A percentile compares a stretch with the other conserved stretches of the same genome.
Evolutionary conservation across 2,329 filamentous ascomycete species (phyloP).

Genomic region (Neonectria magnoliae): DNA sequence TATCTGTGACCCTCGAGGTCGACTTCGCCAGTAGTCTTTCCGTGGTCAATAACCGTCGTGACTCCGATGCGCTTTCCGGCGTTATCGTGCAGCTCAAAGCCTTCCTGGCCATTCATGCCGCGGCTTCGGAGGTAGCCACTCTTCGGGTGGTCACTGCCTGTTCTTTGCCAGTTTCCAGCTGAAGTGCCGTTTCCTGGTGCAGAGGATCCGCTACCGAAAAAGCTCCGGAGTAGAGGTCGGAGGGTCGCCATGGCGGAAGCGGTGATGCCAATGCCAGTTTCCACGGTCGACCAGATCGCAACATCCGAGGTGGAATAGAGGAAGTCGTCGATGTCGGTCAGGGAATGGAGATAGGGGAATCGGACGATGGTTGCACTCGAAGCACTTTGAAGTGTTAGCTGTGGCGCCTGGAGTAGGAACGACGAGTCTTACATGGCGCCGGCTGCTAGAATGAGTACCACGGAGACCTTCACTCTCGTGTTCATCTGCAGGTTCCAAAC

Average conservation of each 20-base stretch:
- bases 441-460: conserved; percentile 45
- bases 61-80: conserved; percentile 28
- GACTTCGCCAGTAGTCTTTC: neutral
- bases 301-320: conserved; percentile 55
- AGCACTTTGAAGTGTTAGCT: conserved; percentile 39
- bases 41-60: conserved; percentile 39
- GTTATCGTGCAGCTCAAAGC: conserved; percentile 25
- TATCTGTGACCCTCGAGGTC: conserved; percentile 20
- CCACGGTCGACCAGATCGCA: conserved; percentile 58
- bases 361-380: conserved; percentile 56
- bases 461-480: conserved; percentile 49
- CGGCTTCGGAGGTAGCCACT: conserved; percentile 35
- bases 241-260: conserved; percentile 54
- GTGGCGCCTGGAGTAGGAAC: too few species aligned
- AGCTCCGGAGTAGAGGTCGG: conserved; percentile 46
- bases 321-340: conserved; percentile 52
- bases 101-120: conserved; percentile 19
- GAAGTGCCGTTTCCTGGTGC: conserved; percentile 31
- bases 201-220: conserved; percentile 29
- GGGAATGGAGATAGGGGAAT: conserved; percentile 52
- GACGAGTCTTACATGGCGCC: conserved; percentile 51
- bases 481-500: conserved; percentile 55
- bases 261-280: conserved; percentile 54
- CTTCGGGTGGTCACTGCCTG: conserved; percentile 30
- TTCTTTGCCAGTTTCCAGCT: conserved; percentile 30